Evolutionary conservation across 2,329 filamentous ascomycete species (phyloP).

Genomic region (Colletotrichum graminicola): DNA sequence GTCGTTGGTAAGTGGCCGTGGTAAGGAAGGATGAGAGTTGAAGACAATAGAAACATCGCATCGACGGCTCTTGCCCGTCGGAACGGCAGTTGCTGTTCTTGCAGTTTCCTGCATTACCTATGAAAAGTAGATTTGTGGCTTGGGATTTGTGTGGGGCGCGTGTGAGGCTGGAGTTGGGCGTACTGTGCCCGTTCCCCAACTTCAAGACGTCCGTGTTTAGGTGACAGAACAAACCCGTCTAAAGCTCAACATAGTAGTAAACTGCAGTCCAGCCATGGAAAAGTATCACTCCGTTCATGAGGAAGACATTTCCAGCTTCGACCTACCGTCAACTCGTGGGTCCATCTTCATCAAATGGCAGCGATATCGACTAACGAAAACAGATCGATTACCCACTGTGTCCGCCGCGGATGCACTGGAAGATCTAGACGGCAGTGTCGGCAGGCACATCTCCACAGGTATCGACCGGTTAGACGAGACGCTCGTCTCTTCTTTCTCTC

Average conservation of each 20-base stretch:
- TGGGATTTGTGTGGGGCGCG: slow-evolving; percentile 1
- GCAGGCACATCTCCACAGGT: slow-evolving; percentile 68
- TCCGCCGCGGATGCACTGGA: slow-evolving; percentile 80
- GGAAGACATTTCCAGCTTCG: slow-evolving; percentile 72
- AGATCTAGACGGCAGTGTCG: slow-evolving; percentile 64
- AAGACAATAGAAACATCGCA: not conserved
- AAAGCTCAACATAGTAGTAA: not conserved
- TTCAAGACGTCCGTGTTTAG: not conserved
- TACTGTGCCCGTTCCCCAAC: slow-evolving; percentile 25
- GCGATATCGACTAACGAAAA: slow-evolving; percentile 40
- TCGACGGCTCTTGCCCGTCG: not conserved
- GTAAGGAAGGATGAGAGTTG: not conserved
- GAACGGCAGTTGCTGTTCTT: not conserved
- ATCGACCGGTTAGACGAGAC: slow-evolving; percentile 64
- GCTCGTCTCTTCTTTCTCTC: slow-evolving; percentile 52
- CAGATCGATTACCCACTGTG: slow-evolving; percentile 83
- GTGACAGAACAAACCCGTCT: not conserved
- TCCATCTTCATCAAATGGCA: slow-evolving; percentile 41
- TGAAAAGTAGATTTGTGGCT: slow-evolving; percentile 8
- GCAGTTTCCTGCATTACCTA: not conserved
- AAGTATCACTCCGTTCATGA: slow-evolving; percentile 69
- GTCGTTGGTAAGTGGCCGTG: not conserved
- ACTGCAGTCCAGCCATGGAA: slow-evolving; percentile 35
- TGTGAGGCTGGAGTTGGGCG: slow-evolving; percentile 14
- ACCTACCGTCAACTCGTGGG: slow-evolving; percentile 65